Conservation (phyloP, 352 stramenopile genomes). For the Phytophthora lateralis region DNA sequence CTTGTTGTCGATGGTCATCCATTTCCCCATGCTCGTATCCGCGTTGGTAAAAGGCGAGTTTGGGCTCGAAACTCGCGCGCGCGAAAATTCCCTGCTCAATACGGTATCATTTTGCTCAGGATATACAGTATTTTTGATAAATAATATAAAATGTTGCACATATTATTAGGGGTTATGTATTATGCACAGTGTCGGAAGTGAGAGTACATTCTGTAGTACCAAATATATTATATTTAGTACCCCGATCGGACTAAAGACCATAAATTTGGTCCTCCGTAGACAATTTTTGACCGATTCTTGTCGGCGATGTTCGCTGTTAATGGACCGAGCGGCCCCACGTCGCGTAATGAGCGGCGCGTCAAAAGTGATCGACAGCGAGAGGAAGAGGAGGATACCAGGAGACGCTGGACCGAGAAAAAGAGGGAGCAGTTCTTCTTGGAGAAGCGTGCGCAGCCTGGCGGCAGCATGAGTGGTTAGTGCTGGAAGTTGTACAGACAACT, state of each 20-base stretch:
- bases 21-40: slow-evolving; percentile 3
- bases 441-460: slow-evolving; percentile 9
- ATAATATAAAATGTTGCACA: too few relatives aligned
- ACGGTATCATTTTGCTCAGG: slow-evolving; percentile 1
- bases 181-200: too few relatives aligned
- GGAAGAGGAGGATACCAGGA: slow-evolving; percentile 32
- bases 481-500: background rate
- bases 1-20: slow-evolving; percentile 16
- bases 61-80: slow-evolving; percentile 1
- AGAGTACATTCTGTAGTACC: too few relatives aligned
- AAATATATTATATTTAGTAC: too few relatives aligned
- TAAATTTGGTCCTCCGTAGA: background rate
- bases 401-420: slow-evolving; percentile 29
- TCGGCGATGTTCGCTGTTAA: slow-evolving; percentile 77
- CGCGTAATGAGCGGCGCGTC: slow-evolving; percentile 54
- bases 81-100: slow-evolving; percentile 8
- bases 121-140: too few relatives aligned
- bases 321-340: slow-evolving; percentile 69
- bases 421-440: slow-evolving; percentile 54
- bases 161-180: too few relatives aligned
- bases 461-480: slow-evolving; percentile 13
- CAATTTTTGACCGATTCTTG: background rate
- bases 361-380: slow-evolving; percentile 40
- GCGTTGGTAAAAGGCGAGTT: background rate
- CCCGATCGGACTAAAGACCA: background rate